Percentiles rank a stretch among this genome's conserved stretches.
phyloP scores from a whole-genome alignment of 805 yeast genomes.

The Isabelozyma gotoi region DNA sequence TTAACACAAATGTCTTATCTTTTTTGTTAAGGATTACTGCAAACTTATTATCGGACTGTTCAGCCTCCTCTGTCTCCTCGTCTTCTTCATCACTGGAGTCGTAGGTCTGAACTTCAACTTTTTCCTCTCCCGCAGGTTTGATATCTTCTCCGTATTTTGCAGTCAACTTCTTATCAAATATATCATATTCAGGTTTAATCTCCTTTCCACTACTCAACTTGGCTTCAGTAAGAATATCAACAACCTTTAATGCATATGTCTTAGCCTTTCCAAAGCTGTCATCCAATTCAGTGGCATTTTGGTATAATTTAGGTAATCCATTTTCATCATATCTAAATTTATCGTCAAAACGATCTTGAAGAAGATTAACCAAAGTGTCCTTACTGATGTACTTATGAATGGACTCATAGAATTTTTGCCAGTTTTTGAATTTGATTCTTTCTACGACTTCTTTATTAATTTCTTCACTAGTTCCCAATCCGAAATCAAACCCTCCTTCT shows the following conservation, averaged over 20 bases:
- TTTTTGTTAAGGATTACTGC: slow-evolving; percentile 55
- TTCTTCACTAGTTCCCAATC: slow-evolving; percentile 54
- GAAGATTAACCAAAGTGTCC: slow-evolving; percentile 61
- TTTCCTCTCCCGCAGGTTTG: slow-evolving; percentile 16
- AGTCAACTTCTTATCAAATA: slow-evolving; percentile 27
- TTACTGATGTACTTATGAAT: slow-evolving; percentile 63
- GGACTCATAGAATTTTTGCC: slow-evolving; percentile 62
- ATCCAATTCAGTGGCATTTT: slow-evolving; percentile 71
- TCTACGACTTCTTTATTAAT: slow-evolving; percentile 41
- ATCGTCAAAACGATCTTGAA: slow-evolving; percentile 82
- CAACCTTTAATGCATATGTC: slow-evolving; percentile 50
- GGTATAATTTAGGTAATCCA: slow-evolving; percentile 83
- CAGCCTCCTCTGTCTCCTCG: slow-evolving; percentile 22
- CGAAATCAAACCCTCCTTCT: slow-evolving; percentile 52
- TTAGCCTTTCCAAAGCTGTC: slow-evolving; percentile 59
- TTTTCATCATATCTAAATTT: slow-evolving; percentile 78
- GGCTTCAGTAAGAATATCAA: slow-evolving; percentile 64
- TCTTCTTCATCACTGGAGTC: slow-evolving; percentile 20
- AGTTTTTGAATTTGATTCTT: slow-evolving; percentile 54
- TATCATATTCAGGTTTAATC: slow-evolving; percentile 57
- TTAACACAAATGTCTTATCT: slow-evolving; percentile 56
- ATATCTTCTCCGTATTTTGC: slow-evolving; percentile 17
- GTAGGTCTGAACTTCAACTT: slow-evolving; percentile 11
- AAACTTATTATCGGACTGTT: slow-evolving; percentile 31
- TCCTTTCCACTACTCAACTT: slow-evolving; percentile 51